Evolutionary conservation across 2,329 filamentous ascomycete genomes (phyloP), one percentile per base, ranked within the genome.

Genomic region (Fusarium hostae): DNA sequence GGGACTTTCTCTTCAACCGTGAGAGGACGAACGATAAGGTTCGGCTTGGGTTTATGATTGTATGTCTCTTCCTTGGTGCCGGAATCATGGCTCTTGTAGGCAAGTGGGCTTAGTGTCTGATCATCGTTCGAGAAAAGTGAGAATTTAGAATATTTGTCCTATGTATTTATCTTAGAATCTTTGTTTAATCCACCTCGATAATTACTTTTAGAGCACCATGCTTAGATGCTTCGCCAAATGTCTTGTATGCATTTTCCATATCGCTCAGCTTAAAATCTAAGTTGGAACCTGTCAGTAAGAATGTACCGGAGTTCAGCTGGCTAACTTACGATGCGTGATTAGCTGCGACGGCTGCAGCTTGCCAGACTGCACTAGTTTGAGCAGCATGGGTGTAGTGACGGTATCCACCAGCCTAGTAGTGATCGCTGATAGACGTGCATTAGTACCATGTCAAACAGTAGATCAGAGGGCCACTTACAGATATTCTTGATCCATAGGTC

Each of bases 401-500:
- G 84, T 82, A 70, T 87, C 84, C 7, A 87, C 84, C 2, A 87
- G 77, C 16, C 82, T 76, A 2, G 84, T 86, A 0, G 84, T 86
- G 56, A 87, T 84, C 34, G 79, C 82, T 83, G 39, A 26, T 18
- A 5, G 10, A 11, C 11, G 37, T 73, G 35, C 68, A 47, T 26
- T 16, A n/a, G 32, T 20, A 9, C 12, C n/a, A 15, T 5, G 3
- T 26, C 34, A 22, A n/a, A 30, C 8, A 16, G 15, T 37, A 6
- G n/a, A 24, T 26, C n/a, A 1, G 20, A 3, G 24, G 8, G 0
- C 8, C 3, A 80, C 83, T 78, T 68, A 86, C 84, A 79, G 50
- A 88, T 85, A 70, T 89, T 89, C 65, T 82, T 82, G 62, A 83
- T 79, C 88, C 87, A 90, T 9, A 89, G 79, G 50, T 81, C 82